Conservation (phyloP, 176 grass and related monocot species). For the Urochloa ruziziensis region DNA sequence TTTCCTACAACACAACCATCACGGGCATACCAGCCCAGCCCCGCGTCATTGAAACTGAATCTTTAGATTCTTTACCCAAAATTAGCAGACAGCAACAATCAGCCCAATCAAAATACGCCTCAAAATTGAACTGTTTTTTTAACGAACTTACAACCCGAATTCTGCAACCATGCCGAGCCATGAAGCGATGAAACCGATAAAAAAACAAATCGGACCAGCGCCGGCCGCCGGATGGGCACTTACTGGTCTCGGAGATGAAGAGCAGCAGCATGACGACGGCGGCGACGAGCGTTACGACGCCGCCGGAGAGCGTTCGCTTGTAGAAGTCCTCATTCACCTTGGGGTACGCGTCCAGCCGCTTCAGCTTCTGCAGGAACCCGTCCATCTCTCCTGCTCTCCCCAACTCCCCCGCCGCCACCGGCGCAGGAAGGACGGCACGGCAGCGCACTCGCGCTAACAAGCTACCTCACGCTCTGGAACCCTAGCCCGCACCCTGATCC, state of each 20-base stretch:
- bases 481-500: conserved; percentile 29
- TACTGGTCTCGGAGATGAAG: conserved; percentile 94
- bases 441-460: not conserved
- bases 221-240: not conserved
- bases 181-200: not conserved
- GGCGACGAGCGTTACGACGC: conserved; percentile 83
- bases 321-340: conserved; percentile 99
- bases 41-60: not conserved
- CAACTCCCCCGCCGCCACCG: not conserved
- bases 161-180: not conserved
- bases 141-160: not conserved
- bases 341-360: conserved; percentile 90
- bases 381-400: conserved; percentile 43
- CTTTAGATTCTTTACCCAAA: no score
- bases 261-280: conserved; percentile 79
- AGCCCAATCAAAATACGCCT: not conserved
- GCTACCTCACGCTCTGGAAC: not conserved
- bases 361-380: conserved; percentile 64
- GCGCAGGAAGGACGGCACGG: not conserved
- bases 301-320: conserved; percentile 89
- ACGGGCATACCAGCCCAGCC: not conserved
- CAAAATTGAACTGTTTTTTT: not conserved
- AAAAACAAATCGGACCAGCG: not conserved
- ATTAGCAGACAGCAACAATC: not conserved
- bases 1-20: not conserved